phyloP scores from a whole-genome alignment of 169 alveolate genomes.

The Cytauxzoon felis region DNA sequence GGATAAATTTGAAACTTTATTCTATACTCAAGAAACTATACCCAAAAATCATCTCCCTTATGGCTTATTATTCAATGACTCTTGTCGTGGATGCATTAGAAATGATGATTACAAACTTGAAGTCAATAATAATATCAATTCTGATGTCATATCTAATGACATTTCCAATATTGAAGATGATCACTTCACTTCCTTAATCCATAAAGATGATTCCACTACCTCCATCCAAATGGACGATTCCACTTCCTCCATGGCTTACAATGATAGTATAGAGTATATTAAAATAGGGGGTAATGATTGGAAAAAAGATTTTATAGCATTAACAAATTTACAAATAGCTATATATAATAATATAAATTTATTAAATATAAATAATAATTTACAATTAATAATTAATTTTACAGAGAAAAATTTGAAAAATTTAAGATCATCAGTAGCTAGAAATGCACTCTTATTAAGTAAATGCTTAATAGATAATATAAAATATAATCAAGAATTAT shows the following conservation, averaged over 20 bases:
- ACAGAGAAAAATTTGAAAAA: constrained; percentile 25
- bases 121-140: not conserved
- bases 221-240: not conserved
- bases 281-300: constrained; percentile 4
- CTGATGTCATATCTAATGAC: not conserved
- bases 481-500: not conserved
- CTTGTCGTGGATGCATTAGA: not conserved
- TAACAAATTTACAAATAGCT: constrained; percentile 57
- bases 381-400: constrained; percentile 17
- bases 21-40: constrained; percentile 17
- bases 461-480: not conserved
- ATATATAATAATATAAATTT: constrained; percentile 8
- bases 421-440: constrained; percentile 48
- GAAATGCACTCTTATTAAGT: constrained; percentile 25
- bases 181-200: too few species aligned
- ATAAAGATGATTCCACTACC: too few species aligned
- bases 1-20: constrained; percentile 16
- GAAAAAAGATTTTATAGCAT: constrained; percentile 44
- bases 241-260: not conserved
- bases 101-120: not conserved
- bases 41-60: constrained; percentile 37
- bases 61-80: constrained; percentile 16
- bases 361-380: not conserved
- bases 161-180: too few species aligned
- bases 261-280: constrained; percentile 19